Evolutionary conservation across 495 filamentous ascomycete genomes (phyloP).

Genomic region (Glarea lozoyensis): DNA sequence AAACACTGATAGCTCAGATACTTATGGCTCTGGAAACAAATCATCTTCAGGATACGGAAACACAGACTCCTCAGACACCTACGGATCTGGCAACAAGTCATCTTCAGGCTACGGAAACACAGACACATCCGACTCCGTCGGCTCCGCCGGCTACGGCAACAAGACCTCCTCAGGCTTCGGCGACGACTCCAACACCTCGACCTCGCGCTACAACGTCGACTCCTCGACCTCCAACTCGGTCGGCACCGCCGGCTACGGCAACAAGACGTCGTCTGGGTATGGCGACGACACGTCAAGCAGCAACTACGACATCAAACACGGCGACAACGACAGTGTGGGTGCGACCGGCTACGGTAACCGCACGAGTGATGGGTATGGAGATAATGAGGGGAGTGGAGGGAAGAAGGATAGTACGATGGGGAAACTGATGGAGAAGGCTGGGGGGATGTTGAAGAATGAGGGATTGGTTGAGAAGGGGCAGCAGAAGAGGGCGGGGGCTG

Average conservation of each 20-base stretch:
- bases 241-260: constrained; percentile 18
- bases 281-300: constrained; percentile 1
- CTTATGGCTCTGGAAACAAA: constrained; percentile 17
- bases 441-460: constrained; percentile 27
- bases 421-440: constrained; percentile 37
- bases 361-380: constrained; percentile 11
- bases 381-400: constrained; percentile 11
- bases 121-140: neutral
- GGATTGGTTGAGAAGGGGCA: constrained; percentile 29
- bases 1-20: constrained; percentile 2
- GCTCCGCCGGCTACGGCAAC: neutral
- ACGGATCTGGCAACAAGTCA: neutral
- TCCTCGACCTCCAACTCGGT: constrained; percentile 8
- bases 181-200: constrained; percentile 8
- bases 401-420: constrained; percentile 27
- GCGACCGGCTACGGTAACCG: constrained; percentile 7
- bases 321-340: constrained; percentile 6
- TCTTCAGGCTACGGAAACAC: neutral
- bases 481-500: constrained; percentile 19
- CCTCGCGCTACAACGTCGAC: too few species aligned
- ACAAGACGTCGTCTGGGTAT: constrained; percentile 16
- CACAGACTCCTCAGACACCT: constrained; percentile 10
- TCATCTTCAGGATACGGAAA: constrained; percentile 14
- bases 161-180: neutral
- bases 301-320: constrained; percentile 13